Evolutionary conservation across 2,329 filamentous ascomycete species (phyloP).

Genomic region (Colletotrichum gloeosporioides): DNA sequence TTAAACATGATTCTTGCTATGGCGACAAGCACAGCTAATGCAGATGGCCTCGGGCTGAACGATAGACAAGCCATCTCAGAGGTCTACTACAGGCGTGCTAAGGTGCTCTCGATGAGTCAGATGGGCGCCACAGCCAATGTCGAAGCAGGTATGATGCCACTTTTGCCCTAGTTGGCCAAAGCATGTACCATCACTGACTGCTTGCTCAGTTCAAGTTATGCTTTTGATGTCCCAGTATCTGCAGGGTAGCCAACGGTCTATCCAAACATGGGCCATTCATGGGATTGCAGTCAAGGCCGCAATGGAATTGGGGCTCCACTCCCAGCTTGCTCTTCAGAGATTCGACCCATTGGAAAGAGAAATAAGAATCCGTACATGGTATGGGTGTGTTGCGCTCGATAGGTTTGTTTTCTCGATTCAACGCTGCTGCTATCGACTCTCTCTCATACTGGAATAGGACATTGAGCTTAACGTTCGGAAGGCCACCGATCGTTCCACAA

Average conservation of each 20-base stretch:
- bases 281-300: conserved; percentile 57
- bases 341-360: conserved; percentile 49
- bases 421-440: too few relatives aligned
- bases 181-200: not conserved
- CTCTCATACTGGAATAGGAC: conserved; percentile 30
- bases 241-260: conserved; percentile 57
- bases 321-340: conserved; percentile 35
- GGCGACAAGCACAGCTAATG: conserved; percentile 40
- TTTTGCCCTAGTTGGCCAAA: not conserved
- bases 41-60: conserved; percentile 32
- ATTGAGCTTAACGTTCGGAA: conserved; percentile 57
- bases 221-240: conserved; percentile 56
- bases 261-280: conserved; percentile 59
- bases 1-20: conserved; percentile 57
- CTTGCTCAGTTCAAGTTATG: conserved; percentile 49
- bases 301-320: conserved; percentile 57
- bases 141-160: conserved; percentile 40
- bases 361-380: conserved; percentile 54
- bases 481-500: conserved; percentile 50
- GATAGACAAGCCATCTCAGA: conserved; percentile 45
- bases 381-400: conserved; percentile 51
- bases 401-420: conserved; percentile 30
- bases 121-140: conserved; percentile 46
- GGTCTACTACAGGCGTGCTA: conserved; percentile 48
- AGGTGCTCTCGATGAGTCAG: conserved; percentile 46